These are phyloP conservation scores for Amaranthus cruentus DNA, from an alignment of 148 eudicot genomes.

Conservation along the genomic window DNA sequence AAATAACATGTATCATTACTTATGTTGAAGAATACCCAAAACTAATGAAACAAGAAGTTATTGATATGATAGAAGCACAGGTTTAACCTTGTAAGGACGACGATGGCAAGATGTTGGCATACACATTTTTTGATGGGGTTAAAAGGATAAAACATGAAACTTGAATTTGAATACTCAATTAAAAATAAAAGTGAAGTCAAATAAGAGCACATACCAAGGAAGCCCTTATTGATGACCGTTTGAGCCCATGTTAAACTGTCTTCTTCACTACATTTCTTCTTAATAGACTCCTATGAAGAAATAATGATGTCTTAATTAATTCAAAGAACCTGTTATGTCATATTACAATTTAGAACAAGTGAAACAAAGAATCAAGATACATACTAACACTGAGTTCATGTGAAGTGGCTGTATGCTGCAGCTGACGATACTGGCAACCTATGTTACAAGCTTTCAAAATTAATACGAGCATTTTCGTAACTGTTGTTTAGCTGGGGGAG, in stretches of 20 bases:
- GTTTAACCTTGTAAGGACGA: no score
- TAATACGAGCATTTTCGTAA: neutral
- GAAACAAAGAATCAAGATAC: neutral
- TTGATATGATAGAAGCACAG: no score
- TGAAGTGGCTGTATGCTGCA: constrained; percentile 40
- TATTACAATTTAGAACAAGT: neutral
- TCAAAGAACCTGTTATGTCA: neutral
- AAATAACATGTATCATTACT: neutral
- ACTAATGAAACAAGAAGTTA: neutral
- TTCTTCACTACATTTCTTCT: constrained; percentile 31
- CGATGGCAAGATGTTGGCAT: no score
- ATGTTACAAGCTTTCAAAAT: neutral
- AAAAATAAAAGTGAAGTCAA: neutral
- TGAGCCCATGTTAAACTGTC: constrained; percentile 36
- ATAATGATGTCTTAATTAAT: neutral
- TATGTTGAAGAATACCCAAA: neutral
- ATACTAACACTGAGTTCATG: constrained; percentile 37
- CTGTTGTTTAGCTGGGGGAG: no score
- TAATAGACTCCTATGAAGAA: constrained; percentile 28
- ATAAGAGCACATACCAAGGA: constrained; percentile 17
- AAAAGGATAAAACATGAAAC: neutral
- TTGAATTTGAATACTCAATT: neutral
- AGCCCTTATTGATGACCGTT: constrained; percentile 33
- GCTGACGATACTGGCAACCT: constrained; percentile 39
- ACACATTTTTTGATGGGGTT: no score